phyloP scores from a whole-genome alignment of 2,329 filamentous ascomycete species.

The Alternaria triticimaculans region DNA sequence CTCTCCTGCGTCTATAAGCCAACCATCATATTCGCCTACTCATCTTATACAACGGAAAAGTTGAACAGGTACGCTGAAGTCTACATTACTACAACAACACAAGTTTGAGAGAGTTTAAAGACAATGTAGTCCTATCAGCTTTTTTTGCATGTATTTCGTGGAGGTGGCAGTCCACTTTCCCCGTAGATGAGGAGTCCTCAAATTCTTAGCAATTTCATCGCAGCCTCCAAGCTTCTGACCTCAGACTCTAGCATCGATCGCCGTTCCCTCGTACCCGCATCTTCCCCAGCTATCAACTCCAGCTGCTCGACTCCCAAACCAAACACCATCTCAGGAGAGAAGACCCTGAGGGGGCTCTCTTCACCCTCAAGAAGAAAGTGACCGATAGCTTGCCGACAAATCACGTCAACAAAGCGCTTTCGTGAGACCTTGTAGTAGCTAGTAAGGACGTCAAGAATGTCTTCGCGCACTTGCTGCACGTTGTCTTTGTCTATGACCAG shows the following conservation, averaged over 20 bases:
- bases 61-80: too few relatives aligned
- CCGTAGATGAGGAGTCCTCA: background rate
- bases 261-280: slow-evolving; percentile 3
- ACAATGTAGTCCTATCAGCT: too few relatives aligned
- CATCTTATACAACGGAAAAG: too few relatives aligned
- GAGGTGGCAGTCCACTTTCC: too few relatives aligned
- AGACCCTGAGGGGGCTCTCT: slow-evolving; percentile 33
- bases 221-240: slow-evolving; percentile 13
- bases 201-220: slow-evolving; percentile 10
- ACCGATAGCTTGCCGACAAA: slow-evolving; percentile 66
- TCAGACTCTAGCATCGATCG: slow-evolving; percentile 9
- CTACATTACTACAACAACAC: too few relatives aligned
- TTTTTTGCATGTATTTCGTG: too few relatives aligned
- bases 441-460: slow-evolving; percentile 66
- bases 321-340: slow-evolving; percentile 11
- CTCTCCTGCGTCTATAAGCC: too few relatives aligned
- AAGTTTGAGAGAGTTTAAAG: too few relatives aligned
- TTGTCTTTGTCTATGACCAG: slow-evolving; percentile 20
- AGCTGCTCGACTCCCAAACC: slow-evolving; percentile 9
- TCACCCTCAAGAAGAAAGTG: slow-evolving; percentile 60
- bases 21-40: too few relatives aligned
- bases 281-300: slow-evolving; percentile 24
- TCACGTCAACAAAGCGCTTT: slow-evolving; percentile 67
- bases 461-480: slow-evolving; percentile 45
- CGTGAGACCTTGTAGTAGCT: slow-evolving; percentile 68